Base-by-base conservation (phyloP, 805 yeast species). In the Spathaspora hagerdaliae region DNA sequence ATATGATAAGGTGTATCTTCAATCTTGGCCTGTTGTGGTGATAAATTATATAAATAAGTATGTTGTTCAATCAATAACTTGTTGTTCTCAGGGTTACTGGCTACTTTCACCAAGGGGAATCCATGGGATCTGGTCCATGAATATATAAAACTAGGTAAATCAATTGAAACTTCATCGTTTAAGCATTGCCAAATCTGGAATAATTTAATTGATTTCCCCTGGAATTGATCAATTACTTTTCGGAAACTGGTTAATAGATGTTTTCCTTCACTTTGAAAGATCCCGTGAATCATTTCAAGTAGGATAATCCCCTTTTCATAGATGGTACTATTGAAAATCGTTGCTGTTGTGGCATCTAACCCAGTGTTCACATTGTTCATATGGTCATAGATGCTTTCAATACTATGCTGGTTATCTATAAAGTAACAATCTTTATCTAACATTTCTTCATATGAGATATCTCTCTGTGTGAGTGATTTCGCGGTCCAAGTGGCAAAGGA, bases 401-500 rank as follows among this genome's bases (percentile, higher is more conserved):
- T 27, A 7, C 77, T 65, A 6, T 74, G 69, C 3, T 60, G 53
- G 24, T 19, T 19, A 19, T 50, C 48, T 33, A 53, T 36, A 44
- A 53, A 55, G 19, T 13, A 29, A 5, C 71, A 55, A 49, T 77
- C 77, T n/a, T 57, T 42, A 38, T 65, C 66, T 52, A 76, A 60
- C 46, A 61, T 27, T 8, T 53, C 53, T 47, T 72, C 76, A 32
- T 57, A 45, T 7, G 15, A 19, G 2, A 39, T 33, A n/a, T 13
- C 14, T 14, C 6, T 8, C 38, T 12, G 82, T 56, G 0, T 79
- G 54, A 42, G 69, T 68, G 52, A 75, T 74, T 0, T 39, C 11
- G 49, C 42, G 14, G 31, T 90, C 87, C 52, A 81, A 69, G 94
- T 85, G 0, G 95, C 94, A 64, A 86, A 83, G 2, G 87, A 68